These are phyloP conservation scores for Syzygium grande DNA, from an alignment of 345 rosid genomes.

Conservation along the genomic window DNA sequence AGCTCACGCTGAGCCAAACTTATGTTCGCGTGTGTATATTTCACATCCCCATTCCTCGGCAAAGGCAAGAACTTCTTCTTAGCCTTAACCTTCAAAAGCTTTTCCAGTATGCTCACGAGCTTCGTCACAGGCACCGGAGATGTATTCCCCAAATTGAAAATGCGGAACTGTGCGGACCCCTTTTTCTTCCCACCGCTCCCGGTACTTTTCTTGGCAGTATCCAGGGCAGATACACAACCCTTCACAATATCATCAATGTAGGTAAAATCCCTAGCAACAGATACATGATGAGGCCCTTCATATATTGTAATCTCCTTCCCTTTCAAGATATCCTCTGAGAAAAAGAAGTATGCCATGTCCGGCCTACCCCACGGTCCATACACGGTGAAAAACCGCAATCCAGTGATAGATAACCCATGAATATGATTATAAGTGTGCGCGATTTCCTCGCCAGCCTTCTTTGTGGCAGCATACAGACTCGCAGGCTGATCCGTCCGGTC, in stretches of 20 bases:
- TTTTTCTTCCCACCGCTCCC: constrained; percentile 28
- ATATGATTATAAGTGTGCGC: constrained; percentile 28
- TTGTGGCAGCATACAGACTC: constrained; percentile 28
- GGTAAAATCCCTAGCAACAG: constrained; percentile 28
- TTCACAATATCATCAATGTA: constrained; percentile 30
- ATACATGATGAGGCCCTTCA: constrained; percentile 9
- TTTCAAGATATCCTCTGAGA: constrained; percentile 24
- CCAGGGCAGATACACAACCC: constrained; percentile 24
- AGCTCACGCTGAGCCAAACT: constrained; percentile 6
- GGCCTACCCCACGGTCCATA: constrained; percentile 35
- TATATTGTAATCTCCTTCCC: constrained; percentile 26
- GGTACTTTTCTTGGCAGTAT: constrained; percentile 22
- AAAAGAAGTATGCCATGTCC: constrained; percentile 32
- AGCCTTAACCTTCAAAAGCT: constrained; percentile 9
- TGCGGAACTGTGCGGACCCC: constrained; percentile 25
- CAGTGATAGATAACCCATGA: constrained; percentile 27
- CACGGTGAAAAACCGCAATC: constrained; percentile 23
- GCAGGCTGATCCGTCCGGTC: constrained; percentile 36
- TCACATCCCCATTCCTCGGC: constrained; percentile 8
- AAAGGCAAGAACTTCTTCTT: constrained; percentile 11
- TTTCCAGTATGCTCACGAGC: constrained; percentile 7
- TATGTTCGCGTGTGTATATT: constrained; percentile 9
- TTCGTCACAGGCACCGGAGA: constrained; percentile 4
- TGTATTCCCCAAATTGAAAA: constrained; percentile 15
- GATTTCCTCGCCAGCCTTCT: constrained; percentile 34